Conservation (phyloP, 208 protist species). For the Phytomonas sp. region DNA sequence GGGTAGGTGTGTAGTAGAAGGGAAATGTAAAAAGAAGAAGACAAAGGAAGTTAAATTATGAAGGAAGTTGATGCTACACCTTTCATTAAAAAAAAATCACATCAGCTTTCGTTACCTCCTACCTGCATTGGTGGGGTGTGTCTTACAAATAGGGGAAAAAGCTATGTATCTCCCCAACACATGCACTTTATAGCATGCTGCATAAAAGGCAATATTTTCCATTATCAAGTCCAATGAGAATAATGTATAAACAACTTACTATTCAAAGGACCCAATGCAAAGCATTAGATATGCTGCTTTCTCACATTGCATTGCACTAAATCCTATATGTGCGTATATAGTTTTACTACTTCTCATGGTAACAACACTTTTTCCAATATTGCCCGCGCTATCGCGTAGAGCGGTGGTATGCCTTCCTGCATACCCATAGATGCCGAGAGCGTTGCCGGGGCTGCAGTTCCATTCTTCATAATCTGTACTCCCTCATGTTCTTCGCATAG, state of each 20-base stretch:
- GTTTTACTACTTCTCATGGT: not conserved
- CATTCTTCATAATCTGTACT: not conserved
- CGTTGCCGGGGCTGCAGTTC: conserved; percentile 24
- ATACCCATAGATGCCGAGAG: conserved; percentile 70
- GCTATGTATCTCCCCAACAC: not conserved
- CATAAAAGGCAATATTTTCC: too few species aligned
- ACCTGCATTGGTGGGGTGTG: not conserved
- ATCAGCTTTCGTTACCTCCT: too few species aligned
- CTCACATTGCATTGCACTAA: not conserved
- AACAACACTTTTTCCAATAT: conserved; percentile 68
- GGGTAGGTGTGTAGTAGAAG: too few species aligned
- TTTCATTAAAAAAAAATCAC: too few species aligned
- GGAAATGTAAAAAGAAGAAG: too few species aligned
- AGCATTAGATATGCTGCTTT: too few species aligned
- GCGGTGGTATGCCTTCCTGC: conserved; percentile 70
- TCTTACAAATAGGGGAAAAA: not conserved
- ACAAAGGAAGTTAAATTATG: too few species aligned
- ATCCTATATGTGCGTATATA: not conserved
- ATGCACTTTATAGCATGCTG: too few species aligned
- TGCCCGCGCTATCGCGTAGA: conserved; percentile 80
- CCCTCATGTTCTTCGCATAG: conserved; percentile 33
- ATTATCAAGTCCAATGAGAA: too few species aligned
- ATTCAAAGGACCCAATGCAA: too few species aligned
- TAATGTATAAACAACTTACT: too few species aligned
- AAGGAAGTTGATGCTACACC: not conserved